phyloP scores from a whole-genome alignment of 2,329 filamentous ascomycete genomes.

The Tolypocladium paradoxum region DNA sequence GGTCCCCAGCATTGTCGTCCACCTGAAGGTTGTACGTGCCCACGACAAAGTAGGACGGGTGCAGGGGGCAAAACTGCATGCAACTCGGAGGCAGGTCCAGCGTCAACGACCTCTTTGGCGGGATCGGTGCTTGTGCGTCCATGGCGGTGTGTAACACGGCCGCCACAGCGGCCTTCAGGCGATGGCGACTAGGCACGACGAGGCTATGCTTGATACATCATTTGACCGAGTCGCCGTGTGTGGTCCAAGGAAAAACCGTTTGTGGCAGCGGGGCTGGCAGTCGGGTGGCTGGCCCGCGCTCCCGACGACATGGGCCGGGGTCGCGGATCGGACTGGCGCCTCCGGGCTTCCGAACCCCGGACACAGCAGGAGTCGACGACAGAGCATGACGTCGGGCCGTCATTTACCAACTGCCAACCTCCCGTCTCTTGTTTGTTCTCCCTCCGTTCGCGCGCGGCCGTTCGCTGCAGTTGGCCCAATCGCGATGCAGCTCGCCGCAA shows the following conservation, averaged over 20 bases:
- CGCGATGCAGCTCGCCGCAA: not conserved
- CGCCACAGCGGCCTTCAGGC: not conserved
- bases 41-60: conserved; percentile 59
- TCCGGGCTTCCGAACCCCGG: not conserved
- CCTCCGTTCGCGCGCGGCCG: not conserved
- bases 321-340: not conserved
- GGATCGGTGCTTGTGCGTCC: conserved; percentile 14
- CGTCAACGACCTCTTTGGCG: conserved; percentile 36
- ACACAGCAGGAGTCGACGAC: not conserved
- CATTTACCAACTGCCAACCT: not conserved
- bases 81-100: conserved; percentile 66
- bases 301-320: not conserved
- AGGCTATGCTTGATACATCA: not conserved
- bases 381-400: not conserved
- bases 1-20: conserved; percentile 14
- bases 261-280: not conserved
- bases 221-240: not conserved
- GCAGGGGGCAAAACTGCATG: conserved; percentile 57
- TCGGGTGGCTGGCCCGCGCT: not conserved
- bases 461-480: not conserved
- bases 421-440: not conserved
- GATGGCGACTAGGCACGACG: not conserved
- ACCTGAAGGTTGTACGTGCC: conserved; percentile 74
- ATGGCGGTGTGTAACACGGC: conserved; percentile 6
- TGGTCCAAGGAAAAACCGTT: not conserved